phyloP scores from a whole-genome alignment of 225 moss, liverwort and hornwort species.

The Thuidium tamariscinum region DNA sequence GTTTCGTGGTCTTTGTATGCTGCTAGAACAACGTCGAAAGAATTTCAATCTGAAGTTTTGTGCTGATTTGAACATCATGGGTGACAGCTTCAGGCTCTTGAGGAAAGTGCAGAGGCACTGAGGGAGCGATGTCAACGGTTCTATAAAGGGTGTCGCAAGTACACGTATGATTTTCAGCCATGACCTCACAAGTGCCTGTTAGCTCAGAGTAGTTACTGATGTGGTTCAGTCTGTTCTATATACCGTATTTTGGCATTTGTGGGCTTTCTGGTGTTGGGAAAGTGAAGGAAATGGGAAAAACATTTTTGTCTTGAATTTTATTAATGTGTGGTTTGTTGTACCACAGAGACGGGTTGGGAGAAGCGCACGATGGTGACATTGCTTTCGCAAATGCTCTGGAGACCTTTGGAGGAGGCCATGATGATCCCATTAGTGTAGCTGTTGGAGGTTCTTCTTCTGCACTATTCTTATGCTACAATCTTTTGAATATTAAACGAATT shows the following conservation, averaged over 20 bases:
- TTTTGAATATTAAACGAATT: neutral
- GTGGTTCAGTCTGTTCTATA: neutral
- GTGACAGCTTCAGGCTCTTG: conserved; percentile 73
- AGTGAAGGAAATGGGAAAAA: neutral
- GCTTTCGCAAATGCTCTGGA: conserved; percentile 90
- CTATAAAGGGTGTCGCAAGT: conserved; percentile 88
- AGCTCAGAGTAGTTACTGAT: neutral
- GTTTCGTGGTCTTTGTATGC: neutral
- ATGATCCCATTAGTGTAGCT: conserved; percentile 91
- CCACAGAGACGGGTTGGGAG: conserved; percentile 71
- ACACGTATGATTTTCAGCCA: conserved; percentile 34
- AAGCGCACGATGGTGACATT: conserved; percentile 91
- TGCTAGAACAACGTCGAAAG: neutral
- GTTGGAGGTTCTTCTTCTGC: conserved; percentile 62
- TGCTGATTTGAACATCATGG: neutral
- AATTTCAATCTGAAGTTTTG: neutral
- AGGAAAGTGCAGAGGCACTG: conserved; percentile 86
- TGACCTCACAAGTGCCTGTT: neutral
- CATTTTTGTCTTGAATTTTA: neutral
- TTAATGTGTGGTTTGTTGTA: neutral
- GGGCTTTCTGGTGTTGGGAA: neutral
- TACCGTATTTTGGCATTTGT: neutral
- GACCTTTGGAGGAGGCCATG: conserved; percentile 84
- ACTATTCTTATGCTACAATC: neutral
- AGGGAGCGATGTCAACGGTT: conserved; percentile 94